Evolutionary conservation across 345 rosid species (phyloP).

Genomic region (Cardiospermum halicacabum): DNA sequence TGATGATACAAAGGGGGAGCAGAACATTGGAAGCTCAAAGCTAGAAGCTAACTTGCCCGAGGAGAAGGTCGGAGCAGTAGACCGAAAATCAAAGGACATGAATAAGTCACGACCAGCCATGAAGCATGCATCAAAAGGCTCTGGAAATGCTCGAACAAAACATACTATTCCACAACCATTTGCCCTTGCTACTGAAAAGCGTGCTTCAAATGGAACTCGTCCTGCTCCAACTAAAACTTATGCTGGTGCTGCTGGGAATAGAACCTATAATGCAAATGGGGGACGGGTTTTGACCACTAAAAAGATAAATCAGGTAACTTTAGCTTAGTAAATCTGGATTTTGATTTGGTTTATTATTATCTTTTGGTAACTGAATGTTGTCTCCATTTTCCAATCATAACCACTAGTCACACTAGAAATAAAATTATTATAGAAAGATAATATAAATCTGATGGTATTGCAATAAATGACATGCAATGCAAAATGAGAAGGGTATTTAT

Average conservation of each 20-base stretch:
- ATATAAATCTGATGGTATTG: not conserved
- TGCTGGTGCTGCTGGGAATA: slow-evolving; percentile 25
- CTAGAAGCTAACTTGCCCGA: slow-evolving; percentile 22
- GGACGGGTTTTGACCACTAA: slow-evolving; percentile 18
- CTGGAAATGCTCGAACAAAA: slow-evolving; percentile 42
- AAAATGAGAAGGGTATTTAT: not conserved
- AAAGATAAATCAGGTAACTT: slow-evolving; percentile 45
- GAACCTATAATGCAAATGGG: slow-evolving; percentile 23
- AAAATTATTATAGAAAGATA: not conserved
- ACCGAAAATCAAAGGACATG: slow-evolving; percentile 20
- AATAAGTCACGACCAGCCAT: slow-evolving; percentile 25
- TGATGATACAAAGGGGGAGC: slow-evolving; percentile 29
- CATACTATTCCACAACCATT: slow-evolving; percentile 88
- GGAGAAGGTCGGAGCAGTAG: slow-evolving; percentile 27
- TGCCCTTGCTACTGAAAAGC: slow-evolving; percentile 79
- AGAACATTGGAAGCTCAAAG: slow-evolving; percentile 20
- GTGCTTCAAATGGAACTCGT: slow-evolving; percentile 67
- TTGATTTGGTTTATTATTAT: not conserved
- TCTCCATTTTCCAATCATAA: not conserved
- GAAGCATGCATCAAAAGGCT: slow-evolving; percentile 43
- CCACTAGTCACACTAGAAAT: not conserved
- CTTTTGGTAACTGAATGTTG: too few relatives aligned
- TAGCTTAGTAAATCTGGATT: slow-evolving; percentile 2
- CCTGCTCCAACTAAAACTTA: slow-evolving; percentile 33
- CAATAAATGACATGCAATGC: slow-evolving; percentile 2